Base-by-base conservation (phyloP, 257 asterid species). In the Capsicum chinense region DNA sequence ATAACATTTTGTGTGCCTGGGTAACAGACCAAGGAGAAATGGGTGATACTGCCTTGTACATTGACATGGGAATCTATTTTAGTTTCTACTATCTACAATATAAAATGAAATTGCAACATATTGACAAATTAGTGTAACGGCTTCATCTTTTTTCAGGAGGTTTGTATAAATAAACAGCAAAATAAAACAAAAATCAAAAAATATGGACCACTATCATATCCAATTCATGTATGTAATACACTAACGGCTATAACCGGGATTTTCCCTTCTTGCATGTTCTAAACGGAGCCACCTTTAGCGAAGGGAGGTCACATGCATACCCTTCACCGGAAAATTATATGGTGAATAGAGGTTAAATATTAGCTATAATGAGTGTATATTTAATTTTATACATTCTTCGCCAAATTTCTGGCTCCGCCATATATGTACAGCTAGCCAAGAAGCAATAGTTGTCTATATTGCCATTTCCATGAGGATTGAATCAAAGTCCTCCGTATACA, bases 121-220 rank as follows among this genome's bases (percentile, higher is more conserved):
- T 12, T 74, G 80, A 76, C 63, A 76, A 76, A 76, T 76, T 76
- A 54, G 14, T 2, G 26, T 76, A 76, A 76, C 26, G 81, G 62
- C 11, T 74, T 16, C 47, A 74, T 50, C 14, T 52, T 42, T 39
- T 76, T 76, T 26, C 15, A 54, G 81, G 5, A 54, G 26, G 7
- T 14, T 2, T 19, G 0, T 2, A n/a, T 44, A 44, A 76, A 54
- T 54, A 26, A 76, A 76, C 54, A 26, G 33, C 33, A 26, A 39
- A 39, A 39, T 39, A 39, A 26, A 26, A 4, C 44, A 39, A 39
- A 39, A 71, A 33, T 17, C 33, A 26, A 26, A 26, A 42, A 39
- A 42, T 42, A 42, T 52, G 81, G 81, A 54, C 81, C 64, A 54
- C 26, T 54, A 33, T 52, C 15, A 35, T 5, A 7, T 76, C 63